Percentiles rank a stretch among this genome's conserved stretches.
Evolutionary conservation across 495 filamentous ascomycete species (phyloP).

Genomic region (Sporormia fimetaria): DNA sequence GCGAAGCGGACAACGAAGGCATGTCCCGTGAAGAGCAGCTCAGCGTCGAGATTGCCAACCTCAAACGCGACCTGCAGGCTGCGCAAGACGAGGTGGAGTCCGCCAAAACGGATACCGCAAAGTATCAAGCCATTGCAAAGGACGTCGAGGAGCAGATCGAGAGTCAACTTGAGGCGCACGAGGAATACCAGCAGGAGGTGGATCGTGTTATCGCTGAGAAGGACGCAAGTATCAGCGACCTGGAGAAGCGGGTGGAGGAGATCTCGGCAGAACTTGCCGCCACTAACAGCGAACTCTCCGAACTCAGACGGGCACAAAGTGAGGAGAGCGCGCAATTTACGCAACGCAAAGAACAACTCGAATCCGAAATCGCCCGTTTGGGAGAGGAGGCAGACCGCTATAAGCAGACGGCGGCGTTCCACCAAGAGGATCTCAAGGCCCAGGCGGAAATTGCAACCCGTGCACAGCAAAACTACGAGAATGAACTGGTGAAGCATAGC

Average conservation of each 20-base stretch:
- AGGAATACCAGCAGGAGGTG: slow-evolving; percentile 76
- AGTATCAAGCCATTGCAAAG: slow-evolving; percentile 82
- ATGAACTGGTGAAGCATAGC: slow-evolving; percentile 84
- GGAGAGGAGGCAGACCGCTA: slow-evolving; percentile 79
- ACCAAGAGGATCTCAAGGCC: slow-evolving; percentile 80
- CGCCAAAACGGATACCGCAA: slow-evolving; percentile 65
- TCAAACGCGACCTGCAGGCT: slow-evolving; percentile 71
- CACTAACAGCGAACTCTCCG: slow-evolving; percentile 67
- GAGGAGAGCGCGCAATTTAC: slow-evolving; percentile 61
- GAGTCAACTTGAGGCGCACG: slow-evolving; percentile 64
- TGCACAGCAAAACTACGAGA: slow-evolving; percentile 91
- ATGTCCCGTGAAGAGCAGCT: slow-evolving; percentile 75
- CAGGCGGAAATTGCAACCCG: slow-evolving; percentile 88
- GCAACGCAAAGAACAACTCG: slow-evolving; percentile 64
- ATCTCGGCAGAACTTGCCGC: slow-evolving; percentile 66
- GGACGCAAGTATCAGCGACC: slow-evolving; percentile 60
- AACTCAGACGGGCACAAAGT: slow-evolving; percentile 62
- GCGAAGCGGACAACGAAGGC: slow-evolving; percentile 38
- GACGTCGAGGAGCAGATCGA: slow-evolving; percentile 79
- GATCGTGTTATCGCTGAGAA: slow-evolving; percentile 62
- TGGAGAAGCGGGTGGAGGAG: slow-evolving; percentile 71
- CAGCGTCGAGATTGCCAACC: slow-evolving; percentile 64
- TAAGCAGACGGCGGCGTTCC: slow-evolving; percentile 59
- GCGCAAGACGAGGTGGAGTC: slow-evolving; percentile 64
- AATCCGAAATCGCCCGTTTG: slow-evolving; percentile 65